Conservation (phyloP, 2,329 filamentous ascomycete species). For the Chaetomiaceae sp. region DNA sequence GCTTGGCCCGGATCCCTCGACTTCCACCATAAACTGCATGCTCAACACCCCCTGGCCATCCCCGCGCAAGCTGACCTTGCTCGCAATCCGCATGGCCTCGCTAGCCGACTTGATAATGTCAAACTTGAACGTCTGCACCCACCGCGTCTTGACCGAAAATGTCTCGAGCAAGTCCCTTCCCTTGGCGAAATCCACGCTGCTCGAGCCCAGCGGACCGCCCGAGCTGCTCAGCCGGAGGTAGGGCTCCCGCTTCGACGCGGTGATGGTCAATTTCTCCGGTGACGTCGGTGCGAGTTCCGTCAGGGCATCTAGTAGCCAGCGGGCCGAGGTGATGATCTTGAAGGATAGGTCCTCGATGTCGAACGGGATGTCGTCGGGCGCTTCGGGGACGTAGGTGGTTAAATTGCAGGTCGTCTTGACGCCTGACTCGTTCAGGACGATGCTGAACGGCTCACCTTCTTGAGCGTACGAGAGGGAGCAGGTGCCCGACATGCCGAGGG, state of each 20-base stretch:
- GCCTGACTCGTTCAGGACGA: conserved; percentile 79
- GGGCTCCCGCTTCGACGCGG: conserved; percentile 58
- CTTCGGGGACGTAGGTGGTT: conserved; percentile 77
- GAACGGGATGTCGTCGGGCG: conserved; percentile 79
- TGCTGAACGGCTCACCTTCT: conserved; percentile 71
- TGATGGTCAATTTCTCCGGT: conserved; percentile 68
- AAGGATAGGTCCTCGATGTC: conserved; percentile 73
- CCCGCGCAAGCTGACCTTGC: conserved; percentile 84
- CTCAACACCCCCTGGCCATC: conserved; percentile 88
- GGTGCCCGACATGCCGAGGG: conserved; percentile 76
- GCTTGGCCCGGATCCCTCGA: conserved; percentile 63
- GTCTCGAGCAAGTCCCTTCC: conserved; percentile 68
- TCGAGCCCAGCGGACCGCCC: conserved; percentile 54
- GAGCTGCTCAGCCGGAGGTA: conserved; percentile 70
- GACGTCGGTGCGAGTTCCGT: conserved; percentile 64
- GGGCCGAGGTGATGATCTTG: conserved; percentile 90
- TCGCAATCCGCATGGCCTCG: conserved; percentile 88
- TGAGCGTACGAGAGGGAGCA: conserved; percentile 76
- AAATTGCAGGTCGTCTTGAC: conserved; percentile 87
- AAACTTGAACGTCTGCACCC: conserved; percentile 78
- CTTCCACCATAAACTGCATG: conserved; percentile 92
- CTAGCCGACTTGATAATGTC: conserved; percentile 77
- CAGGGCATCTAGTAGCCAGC: conserved; percentile 66
- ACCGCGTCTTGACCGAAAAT: conserved; percentile 57
- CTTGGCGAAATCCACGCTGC: conserved; percentile 61